phyloP scores from a whole-genome alignment of 164 flowering plant species.

The Aristolochia californica region DNA sequence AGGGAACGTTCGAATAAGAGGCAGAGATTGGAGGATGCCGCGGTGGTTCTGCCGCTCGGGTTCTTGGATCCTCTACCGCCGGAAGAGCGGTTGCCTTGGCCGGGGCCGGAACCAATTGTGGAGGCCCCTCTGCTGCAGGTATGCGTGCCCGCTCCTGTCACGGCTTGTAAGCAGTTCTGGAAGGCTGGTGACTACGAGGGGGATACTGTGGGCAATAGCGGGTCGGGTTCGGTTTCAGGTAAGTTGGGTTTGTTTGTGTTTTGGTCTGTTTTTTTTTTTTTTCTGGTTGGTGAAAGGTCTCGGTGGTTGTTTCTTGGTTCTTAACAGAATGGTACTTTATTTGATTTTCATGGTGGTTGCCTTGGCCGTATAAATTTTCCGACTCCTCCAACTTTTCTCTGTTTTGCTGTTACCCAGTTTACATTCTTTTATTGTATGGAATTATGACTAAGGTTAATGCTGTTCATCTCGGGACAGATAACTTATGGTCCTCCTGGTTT shows the following conservation, averaged over 20 bases:
- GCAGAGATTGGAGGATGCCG: constrained; percentile 7
- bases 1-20: constrained; percentile 4
- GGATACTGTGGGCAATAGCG: constrained; percentile 11
- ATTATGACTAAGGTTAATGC: no score
- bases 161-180: constrained; percentile 64
- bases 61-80: constrained; percentile 20
- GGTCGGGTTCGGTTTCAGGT: constrained; percentile 13
- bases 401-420: no score
- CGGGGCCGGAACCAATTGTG: constrained; percentile 5
- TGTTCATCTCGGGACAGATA: no score
- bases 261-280: not conserved
- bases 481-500: no score
- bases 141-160: not conserved
- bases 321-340: no score
- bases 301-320: no score
- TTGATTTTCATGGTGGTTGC: no score
- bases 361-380: no score
- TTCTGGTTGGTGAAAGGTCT: no score
- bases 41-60: constrained; percentile 14
- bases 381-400: no score
- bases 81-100: constrained; percentile 6
- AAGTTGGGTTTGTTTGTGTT: no score
- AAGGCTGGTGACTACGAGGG: constrained; percentile 89
- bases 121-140: not conserved
- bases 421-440: no score